Evolutionary conservation across 441 rosid species (phyloP).

Genomic region (Mallotus repandus): DNA sequence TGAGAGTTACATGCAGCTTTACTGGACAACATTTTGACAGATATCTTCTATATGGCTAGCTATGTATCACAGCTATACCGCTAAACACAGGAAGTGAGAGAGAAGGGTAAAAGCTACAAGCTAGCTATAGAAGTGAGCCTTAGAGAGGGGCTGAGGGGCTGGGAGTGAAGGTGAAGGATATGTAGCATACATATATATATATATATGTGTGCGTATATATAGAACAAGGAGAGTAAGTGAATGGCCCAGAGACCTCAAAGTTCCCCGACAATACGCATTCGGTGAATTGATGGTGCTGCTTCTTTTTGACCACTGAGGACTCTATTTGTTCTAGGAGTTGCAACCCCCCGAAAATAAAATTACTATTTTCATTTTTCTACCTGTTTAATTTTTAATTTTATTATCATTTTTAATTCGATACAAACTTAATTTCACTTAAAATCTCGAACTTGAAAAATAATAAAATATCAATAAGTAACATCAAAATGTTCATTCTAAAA

Average conservation of each 20-base stretch:
- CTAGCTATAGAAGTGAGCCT: conserved; percentile 9
- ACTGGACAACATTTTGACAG: conserved; percentile 55
- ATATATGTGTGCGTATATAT: conserved; percentile 23
- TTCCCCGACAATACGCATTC: conserved; percentile 29
- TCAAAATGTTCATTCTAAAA: too few relatives aligned
- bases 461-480: too few relatives aligned
- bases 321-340: not conserved
- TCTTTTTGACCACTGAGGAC: conserved; percentile 31
- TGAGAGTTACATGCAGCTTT: conserved; percentile 53
- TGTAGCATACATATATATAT: not conserved
- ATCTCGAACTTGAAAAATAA: too few relatives aligned
- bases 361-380: too few relatives aligned
- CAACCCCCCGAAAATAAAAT: not conserved
- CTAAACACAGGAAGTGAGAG: not conserved
- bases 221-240: conserved; percentile 6
- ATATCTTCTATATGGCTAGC: not conserved
- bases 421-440: too few relatives aligned
- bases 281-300: conserved; percentile 35
- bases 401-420: too few relatives aligned
- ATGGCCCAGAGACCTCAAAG: conserved; percentile 6
- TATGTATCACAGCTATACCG: too few relatives aligned
- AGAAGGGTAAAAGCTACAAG: not conserved
- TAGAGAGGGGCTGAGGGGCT: too few relatives aligned
- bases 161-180: not conserved
- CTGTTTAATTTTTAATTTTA: too few relatives aligned